Evolutionary conservation across 106 monocot species (phyloP), one percentile per base, ranked within the genome.

Genomic region (Dendrobium huoshanense): DNA sequence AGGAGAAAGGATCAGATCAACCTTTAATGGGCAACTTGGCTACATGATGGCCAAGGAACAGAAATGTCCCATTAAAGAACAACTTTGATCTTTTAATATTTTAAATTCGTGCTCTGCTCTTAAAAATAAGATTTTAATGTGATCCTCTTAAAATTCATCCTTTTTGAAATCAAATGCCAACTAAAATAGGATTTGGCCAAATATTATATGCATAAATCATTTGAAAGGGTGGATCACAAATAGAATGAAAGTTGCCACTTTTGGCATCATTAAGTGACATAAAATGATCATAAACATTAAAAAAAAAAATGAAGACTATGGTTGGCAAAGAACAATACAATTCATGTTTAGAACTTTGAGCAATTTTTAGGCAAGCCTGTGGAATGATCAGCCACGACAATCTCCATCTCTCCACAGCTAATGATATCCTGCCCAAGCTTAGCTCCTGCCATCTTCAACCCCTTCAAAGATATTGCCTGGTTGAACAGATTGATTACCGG

Each of bases 401-500:
- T 72, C 79, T 95, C 88, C 0, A 82, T 54, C 1, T 79, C 87
- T 2, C 19, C 68, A 73, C 99, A 99, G 61, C n/a, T 77, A 55
- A 99, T 79, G 24, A 95, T 91, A 80, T 99, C 99, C 83, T 91
- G 89, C 37, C 84, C 48, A 9, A 99, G 95, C 88, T 93, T 99
- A 7, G 99, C 99, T 7, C 99, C 99, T 2, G 95, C 95, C 8
- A 84, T 85, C 79, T 99, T 99, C 67, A 99, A 72, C 25, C 88
- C 99, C 82, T 85, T 92, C 59, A 99, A 41, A 1, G 95, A 89
- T 9, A 88, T 77, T 0, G 99, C 80, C 85, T 91, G 95, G 80
- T 99, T 99, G 82, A 99, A 99, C 18, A 99, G 82, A 80, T 99
- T 93, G 48, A 99, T 81, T 19, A 87, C 92, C 9, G 99, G 98